Conservation (phyloP, 768 basidiomycete species). For the Polyporus arcularius region DNA sequence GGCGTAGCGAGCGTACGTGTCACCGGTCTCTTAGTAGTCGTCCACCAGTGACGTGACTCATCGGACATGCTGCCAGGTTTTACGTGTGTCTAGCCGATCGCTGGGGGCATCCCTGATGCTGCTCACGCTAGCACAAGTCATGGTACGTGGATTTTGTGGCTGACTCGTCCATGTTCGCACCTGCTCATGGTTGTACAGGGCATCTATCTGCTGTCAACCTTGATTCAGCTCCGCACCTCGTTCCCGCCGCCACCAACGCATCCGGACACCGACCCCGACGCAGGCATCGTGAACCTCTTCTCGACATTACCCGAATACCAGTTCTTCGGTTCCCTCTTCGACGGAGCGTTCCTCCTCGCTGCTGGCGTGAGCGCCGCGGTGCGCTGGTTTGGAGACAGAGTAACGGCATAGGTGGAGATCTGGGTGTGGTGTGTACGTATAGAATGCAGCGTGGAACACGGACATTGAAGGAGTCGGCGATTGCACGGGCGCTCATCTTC, state of each 20-base stretch:
- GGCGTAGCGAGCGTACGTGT: constrained; percentile 60
- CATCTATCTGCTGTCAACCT: constrained; percentile 79
- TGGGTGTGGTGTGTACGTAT: neutral
- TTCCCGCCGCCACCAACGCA: constrained; percentile 62
- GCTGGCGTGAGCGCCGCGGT: constrained; percentile 47
- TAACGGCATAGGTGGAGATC: constrained; percentile 1
- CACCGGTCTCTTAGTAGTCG: neutral
- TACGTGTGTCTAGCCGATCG: constrained; percentile 67
- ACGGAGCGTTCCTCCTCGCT: constrained; percentile 69
- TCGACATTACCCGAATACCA: constrained; percentile 72
- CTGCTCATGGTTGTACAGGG: constrained; percentile 46
- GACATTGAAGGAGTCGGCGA: neutral
- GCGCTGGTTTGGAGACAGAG: constrained; percentile 53
- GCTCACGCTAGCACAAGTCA: constrained; percentile 76
- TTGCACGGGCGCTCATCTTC: neutral
- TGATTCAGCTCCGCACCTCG: constrained; percentile 79
- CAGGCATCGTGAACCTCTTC: constrained; percentile 53
- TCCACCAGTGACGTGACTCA: neutral
- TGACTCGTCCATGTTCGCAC: neutral
- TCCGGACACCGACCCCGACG: constrained; percentile 22
- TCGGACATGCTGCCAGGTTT: constrained; percentile 37
- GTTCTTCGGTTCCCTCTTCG: constrained; percentile 73
- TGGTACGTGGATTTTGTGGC: constrained; percentile 53
- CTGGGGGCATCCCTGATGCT: constrained; percentile 77
- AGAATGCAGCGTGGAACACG: neutral